Evolutionary conservation across 768 basidiomycete species (phyloP).

Genomic region (Lepiota subincarnata): DNA sequence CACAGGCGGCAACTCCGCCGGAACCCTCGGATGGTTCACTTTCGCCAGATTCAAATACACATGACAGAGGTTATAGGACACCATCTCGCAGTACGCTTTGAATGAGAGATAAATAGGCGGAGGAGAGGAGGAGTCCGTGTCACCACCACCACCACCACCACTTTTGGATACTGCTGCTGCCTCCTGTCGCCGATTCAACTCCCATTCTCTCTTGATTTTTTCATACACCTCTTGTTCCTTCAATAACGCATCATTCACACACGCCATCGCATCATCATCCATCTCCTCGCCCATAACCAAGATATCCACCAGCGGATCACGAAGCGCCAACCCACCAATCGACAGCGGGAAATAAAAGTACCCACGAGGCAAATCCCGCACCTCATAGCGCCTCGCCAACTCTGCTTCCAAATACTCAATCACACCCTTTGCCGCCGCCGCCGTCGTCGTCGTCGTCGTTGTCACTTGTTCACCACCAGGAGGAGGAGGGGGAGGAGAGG

Average conservation of each 20-base stretch:
- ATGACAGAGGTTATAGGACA: not conserved
- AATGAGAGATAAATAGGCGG: not conserved
- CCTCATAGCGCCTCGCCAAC: constrained; percentile 27
- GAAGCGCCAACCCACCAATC: constrained; percentile 33
- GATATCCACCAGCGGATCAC: constrained; percentile 34
- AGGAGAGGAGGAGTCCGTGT: not conserved
- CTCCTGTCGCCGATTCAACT: not conserved
- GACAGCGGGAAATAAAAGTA: constrained; percentile 37
- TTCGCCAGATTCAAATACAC: not conserved
- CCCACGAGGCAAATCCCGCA: constrained; percentile 32
- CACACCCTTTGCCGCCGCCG: constrained; percentile 5
- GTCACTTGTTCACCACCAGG: not conserved
- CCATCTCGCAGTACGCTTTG: not conserved
- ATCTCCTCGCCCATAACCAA: constrained; percentile 22
- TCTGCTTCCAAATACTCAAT: constrained; percentile 20
- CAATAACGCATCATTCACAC: constrained; percentile 2
- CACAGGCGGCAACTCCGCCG: not conserved
- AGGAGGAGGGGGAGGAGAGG: too few relatives aligned
- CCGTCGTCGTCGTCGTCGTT: not conserved
- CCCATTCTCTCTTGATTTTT: not conserved
- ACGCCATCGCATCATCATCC: constrained; percentile 13
- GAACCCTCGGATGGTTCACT: not conserved
- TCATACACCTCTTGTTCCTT: constrained; percentile 8
- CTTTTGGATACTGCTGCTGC: not conserved
- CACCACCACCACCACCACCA: not conserved